Conservation (phyloP, 306 rosid genomes). For the apple (Malus domestica) region ASM211411v1 NC_041801.1:2978501-2979000, state of each 20-base stretch:
- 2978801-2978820: slow-evolving; percentile 13
- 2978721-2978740: neutral
- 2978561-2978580: neutral
- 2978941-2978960: slow-evolving; percentile 13
- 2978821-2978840: slow-evolving; percentile 21
- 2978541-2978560: neutral
- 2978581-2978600: neutral
- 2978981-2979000: neutral
- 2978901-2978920: neutral
- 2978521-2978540: neutral
- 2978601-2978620: neutral
- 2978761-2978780: slow-evolving; percentile 12
- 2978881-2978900: slow-evolving; percentile 18
- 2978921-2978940: slow-evolving; percentile 23
- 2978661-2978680: slow-evolving; percentile 1
- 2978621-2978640: neutral
- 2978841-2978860: slow-evolving; percentile 12
- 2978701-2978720: slow-evolving; percentile 1
- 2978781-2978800: slow-evolving; percentile 11
- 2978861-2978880: slow-evolving; percentile 20
- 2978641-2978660: neutral
- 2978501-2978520: neutral
- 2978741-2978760: neutral
- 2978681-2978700: slow-evolving; percentile 8
- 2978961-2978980: slow-evolving; percentile 9